Percentiles rank a stretch among this genome's conserved stretches.
Evolutionary conservation across 768 basidiomycete genomes (phyloP).

Genomic region (Xerocomellus intermedius): DNA sequence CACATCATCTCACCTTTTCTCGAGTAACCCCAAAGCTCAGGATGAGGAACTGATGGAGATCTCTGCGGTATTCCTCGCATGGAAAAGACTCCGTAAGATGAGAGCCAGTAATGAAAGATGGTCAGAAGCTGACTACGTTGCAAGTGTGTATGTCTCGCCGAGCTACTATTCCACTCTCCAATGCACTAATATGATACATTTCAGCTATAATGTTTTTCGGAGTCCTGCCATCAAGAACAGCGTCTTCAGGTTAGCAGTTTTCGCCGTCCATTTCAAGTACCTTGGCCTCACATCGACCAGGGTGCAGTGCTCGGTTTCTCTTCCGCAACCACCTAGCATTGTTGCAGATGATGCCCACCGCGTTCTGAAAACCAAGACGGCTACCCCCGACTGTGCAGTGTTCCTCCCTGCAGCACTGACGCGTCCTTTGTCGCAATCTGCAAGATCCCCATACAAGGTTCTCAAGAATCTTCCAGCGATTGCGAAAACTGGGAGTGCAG

Average conservation of each 20-base stretch:
- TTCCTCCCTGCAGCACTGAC: conserved; percentile 43
- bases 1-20: conserved; percentile 41
- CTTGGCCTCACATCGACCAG: conserved; percentile 28
- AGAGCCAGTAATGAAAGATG: conserved; percentile 44
- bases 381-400: conserved; percentile 49
- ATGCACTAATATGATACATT: background rate
- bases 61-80: conserved; percentile 42
- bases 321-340: conserved; percentile 43
- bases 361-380: conserved; percentile 45
- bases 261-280: background rate
- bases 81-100: conserved; percentile 45
- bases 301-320: conserved; percentile 46
- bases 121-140: conserved; percentile 54
- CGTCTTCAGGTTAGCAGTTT: conserved; percentile 38
- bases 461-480: conserved; percentile 42
- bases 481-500: conserved; percentile 36
- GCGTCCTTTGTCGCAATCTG: conserved; percentile 41
- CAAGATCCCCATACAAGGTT: conserved; percentile 46
- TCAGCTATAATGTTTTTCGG: conserved; percentile 50
- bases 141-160: conserved; percentile 45
- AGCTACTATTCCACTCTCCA: background rate
- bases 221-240: conserved; percentile 43
- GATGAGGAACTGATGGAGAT: conserved; percentile 34
- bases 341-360: conserved; percentile 32
- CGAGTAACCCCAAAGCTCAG: conserved; percentile 18